Conservation (phyloP, 257 asterid genomes). For the Fraxinus quadrangulata region DNA sequence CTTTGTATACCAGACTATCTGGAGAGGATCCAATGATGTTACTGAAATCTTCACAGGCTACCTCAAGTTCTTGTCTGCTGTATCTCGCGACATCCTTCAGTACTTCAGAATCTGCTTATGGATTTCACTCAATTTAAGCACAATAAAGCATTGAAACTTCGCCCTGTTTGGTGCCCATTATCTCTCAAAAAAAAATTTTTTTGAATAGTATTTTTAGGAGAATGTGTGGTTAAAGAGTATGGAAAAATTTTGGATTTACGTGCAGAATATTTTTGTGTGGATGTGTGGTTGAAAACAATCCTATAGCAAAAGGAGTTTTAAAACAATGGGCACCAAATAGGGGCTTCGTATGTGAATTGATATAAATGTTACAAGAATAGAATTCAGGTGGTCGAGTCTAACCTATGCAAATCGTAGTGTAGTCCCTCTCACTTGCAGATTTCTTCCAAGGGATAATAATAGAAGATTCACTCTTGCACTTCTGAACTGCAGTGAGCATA, state of each 20-base stretch:
- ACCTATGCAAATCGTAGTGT: conserved; percentile 64
- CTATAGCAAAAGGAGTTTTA: too few species aligned
- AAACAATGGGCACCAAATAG: too few species aligned
- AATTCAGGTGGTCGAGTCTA: conserved; percentile 20
- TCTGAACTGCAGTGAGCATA: conserved; percentile 52
- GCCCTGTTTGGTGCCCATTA: too few species aligned
- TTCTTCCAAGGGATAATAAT: conserved; percentile 79
- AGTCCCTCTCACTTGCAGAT: conserved; percentile 62
- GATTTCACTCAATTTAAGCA: conserved; percentile 15
- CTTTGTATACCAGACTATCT: conserved; percentile 75
- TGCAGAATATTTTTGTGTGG: too few species aligned
- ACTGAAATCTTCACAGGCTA: conserved; percentile 96
- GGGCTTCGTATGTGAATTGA: neutral
- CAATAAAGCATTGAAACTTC: neutral
- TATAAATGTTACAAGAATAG: neutral
- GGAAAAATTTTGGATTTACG: too few species aligned
- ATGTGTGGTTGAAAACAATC: too few species aligned
- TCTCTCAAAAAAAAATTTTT: too few species aligned
- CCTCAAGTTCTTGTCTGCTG: conserved; percentile 76
- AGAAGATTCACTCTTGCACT: conserved; percentile 59
- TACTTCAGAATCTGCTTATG: conserved; percentile 68
- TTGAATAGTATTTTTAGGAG: too few species aligned
- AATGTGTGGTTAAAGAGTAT: too few species aligned
- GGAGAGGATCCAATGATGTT: conserved; percentile 72
- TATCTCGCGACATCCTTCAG: conserved; percentile 68